Evolutionary conservation across 768 basidiomycete genomes (phyloP), one percentile per base, ranked within the genome.

Genomic region (Boletus pseudopeckii): DNA sequence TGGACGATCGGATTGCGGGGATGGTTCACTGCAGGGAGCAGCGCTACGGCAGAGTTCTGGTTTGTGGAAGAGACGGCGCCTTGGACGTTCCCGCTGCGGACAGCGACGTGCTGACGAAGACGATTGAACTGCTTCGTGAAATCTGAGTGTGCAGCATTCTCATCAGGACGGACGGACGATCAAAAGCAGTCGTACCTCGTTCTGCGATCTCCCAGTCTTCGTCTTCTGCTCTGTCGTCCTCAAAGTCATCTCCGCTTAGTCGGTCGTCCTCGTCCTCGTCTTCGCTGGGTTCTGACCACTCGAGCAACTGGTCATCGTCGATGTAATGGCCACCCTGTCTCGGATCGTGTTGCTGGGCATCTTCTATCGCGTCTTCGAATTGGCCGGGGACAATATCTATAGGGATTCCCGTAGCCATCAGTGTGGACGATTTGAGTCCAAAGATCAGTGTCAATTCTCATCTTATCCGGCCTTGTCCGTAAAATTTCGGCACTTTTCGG

Each of bases 71-170:
- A 86, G 1, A 75, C 65, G 7, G 76, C 67, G 13, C 85, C 83
- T 50, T 82, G 81, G 1, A 82, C 88, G 51, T 77, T 82, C 3
- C 90, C 89, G 17, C 83, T 82, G 36, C 85, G 85, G 6, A 92
- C 88, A 20, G 89, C 90, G 52, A 91, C 86, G 68, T 98, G 92
- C 68, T 98, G 95, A 46, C 89, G 77, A 30, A 98, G 77, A 22
- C 97, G 87, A 73, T 98, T 98, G 73, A 90, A 99, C 64, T 98
- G 94, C 72, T 98, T 98, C 33, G 97, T 98, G 64, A 99, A 98
- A 74, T 99, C 97, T 97, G 68, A 46, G 56, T 53, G 50, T 55
- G 17, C 14, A 26, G 46, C 26, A 13, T 48, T 44, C n/a, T 53
- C 26, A 30, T 53, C 36, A 44, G 36, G 34, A 26, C 22, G 45